A percentile compares a stretch with the other conserved stretches of the same genome.
Conservation (phyloP, 495 filamentous ascomycete genomes). For the Thermothielavioides terrestris region DNA sequence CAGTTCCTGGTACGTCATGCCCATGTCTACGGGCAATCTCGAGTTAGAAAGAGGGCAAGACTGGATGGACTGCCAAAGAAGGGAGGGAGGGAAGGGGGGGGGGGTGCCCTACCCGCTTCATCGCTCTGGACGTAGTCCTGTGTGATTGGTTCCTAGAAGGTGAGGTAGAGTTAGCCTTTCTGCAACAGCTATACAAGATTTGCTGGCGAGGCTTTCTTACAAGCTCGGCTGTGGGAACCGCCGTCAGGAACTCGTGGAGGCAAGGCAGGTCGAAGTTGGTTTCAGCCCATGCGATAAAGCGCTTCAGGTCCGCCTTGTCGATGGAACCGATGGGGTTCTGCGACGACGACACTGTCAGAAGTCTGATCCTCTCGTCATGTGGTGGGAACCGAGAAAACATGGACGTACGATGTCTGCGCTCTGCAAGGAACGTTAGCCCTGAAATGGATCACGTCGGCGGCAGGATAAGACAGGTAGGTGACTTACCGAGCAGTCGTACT, state of each 20-base stretch:
- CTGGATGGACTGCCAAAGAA: too few relatives aligned
- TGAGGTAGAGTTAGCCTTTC: not conserved
- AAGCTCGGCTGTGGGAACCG: slow-evolving; percentile 74
- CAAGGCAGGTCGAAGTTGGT: slow-evolving; percentile 58
- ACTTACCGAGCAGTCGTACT: slow-evolving; percentile 22
- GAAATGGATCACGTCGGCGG: too few relatives aligned
- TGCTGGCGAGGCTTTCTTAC: not conserved
- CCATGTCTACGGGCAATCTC: too few relatives aligned
- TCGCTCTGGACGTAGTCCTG: slow-evolving; percentile 56
- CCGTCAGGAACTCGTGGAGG: slow-evolving; percentile 66
- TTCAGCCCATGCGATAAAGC: slow-evolving; percentile 63
- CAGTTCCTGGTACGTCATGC: slow-evolving; percentile 47
- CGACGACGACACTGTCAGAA: slow-evolving; percentile 34
- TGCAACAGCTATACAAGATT: not conserved
- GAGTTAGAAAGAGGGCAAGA: too few relatives aligned
- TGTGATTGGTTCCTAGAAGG: slow-evolving; percentile 57
- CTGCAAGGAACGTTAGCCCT: not conserved
- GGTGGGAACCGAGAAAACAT: too few relatives aligned
- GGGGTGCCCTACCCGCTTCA: slow-evolving; percentile 42
- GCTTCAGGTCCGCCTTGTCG: slow-evolving; percentile 63
- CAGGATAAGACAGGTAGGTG: not conserved
- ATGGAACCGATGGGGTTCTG: slow-evolving; percentile 64
- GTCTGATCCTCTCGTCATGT: not conserved
- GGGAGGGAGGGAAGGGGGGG: slow-evolving; percentile 42
- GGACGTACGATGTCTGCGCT: slow-evolving; percentile 17